Evolutionary conservation across 2,329 filamentous ascomycete species (phyloP), one percentile per base, ranked within the genome.

Genomic region (Aspergillus flavus): DNA sequence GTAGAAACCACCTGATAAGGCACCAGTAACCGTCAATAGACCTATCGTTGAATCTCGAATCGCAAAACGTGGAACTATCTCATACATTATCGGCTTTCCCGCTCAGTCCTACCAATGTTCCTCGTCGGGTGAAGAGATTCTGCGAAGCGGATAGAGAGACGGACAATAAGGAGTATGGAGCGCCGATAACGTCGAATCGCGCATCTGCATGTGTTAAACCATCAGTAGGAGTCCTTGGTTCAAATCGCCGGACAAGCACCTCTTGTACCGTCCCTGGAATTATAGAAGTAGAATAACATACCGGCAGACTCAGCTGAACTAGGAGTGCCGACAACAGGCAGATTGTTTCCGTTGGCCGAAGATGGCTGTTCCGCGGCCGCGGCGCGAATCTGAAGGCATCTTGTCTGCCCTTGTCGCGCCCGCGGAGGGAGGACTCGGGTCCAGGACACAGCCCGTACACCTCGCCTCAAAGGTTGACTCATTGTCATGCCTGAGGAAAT

Each of bases 141-240:
- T 98, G 94, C 36, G 94, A 98, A 48, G 95, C 92, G 41, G 95
- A 96, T 58, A 99, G 87, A 9, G 91, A 92, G 68, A 97, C 94
- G 26, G 94, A 97, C 70, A 99, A 89, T 67, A 99, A 88, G 61
- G 95, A 98, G 79, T 95, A 95, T 1, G 94, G 93, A 28, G 92
- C 87, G 66, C 95, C 95, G 68, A 99, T 83, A 55, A 98, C 93
- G 79, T 98, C 93, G 78, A 99, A 99, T 62, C 89, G 89, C 60
- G 95, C 95, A 86, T 98, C 95, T 97, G 70, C 9, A 23, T 58
- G 43, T 5, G 12, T 21, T 10, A 11, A 41, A 28, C 21, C 34
- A 56, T 76, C 59, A 73, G 70, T 55, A 12, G 57, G 36, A 32
- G 12, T 34, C 10, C 48, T 52, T 32, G 19, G 48, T 52, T 34